A percentile compares a stretch with the other conserved stretches of the same genome.
phyloP scores from a whole-genome alignment of 805 yeast genomes.

The Lachancea fermentati region DNA sequence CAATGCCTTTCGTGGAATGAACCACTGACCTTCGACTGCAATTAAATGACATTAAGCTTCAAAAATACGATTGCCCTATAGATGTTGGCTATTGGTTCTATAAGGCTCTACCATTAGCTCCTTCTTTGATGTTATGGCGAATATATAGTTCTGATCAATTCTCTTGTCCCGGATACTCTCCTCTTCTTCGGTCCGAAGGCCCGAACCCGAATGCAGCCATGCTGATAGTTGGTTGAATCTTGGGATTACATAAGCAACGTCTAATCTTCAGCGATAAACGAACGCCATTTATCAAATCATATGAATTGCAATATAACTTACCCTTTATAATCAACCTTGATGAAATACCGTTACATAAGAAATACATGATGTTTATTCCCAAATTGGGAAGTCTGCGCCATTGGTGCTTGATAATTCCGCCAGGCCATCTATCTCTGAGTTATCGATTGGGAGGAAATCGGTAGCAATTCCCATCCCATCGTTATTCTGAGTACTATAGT shows the following conservation, averaged over 20 bases:
- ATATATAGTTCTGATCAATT: too few species aligned
- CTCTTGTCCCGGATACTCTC: too few species aligned
- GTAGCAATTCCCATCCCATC: conserved; percentile 17
- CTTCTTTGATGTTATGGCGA: too few species aligned
- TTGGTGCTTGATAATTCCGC: conserved; percentile 14
- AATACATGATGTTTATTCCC: conserved; percentile 19
- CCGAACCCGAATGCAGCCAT: too few species aligned
- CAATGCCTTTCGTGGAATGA: conserved; percentile 48
- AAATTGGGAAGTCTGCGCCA: conserved; percentile 24
- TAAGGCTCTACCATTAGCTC: too few species aligned
- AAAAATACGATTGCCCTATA: background rate
- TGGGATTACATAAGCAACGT: too few species aligned
- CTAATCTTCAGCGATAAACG: too few species aligned
- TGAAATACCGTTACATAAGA: background rate
- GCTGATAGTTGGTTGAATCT: too few species aligned
- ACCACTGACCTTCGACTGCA: conserved; percentile 13
- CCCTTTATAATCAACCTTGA: background rate
- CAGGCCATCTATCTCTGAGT: conserved; percentile 27
- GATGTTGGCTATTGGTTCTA: too few species aligned
- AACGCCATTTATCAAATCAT: too few species aligned
- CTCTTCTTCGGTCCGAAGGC: too few species aligned
- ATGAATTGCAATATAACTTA: background rate
- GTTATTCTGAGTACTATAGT: conserved; percentile 11
- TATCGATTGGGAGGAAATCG: conserved; percentile 26
- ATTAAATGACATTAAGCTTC: conserved; percentile 10